Evolutionary conservation across 768 basidiomycete species (phyloP), one percentile per base, ranked within the genome.

Genomic region (Russula earlei): DNA sequence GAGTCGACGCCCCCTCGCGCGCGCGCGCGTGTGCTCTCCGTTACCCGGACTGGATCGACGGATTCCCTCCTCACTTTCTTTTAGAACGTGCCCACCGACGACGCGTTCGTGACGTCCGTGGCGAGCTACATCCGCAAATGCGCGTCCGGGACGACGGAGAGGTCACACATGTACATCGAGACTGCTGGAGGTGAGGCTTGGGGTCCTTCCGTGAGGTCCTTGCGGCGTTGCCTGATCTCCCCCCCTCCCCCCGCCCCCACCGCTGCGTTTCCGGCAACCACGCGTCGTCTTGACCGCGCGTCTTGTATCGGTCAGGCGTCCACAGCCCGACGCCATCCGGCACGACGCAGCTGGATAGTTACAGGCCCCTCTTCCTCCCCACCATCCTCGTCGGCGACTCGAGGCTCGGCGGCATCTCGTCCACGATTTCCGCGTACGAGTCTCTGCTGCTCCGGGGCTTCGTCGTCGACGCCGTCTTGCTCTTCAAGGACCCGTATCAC

Each of bases 381-480:
- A 87, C 87, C 0, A 71, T 98, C 56, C 79, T 99, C 5, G 74
- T 98, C 36, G 94, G 89, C 0, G 91, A 96, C 58, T 81, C 89
- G 0, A 84, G 82, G 44, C 84, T 99, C 5, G 95, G 95, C 22
- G 95, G 95, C 1, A 98, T 98, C 47, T 94, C 91, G 5, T 82
- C 84, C 0, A 97, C 95, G 0, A 85, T 98, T 56, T 83, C 94
- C 1, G 81, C 95, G 0, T 97, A 91, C 70, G 95, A 98, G 68
- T 88, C 94, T 17, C 81, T 97, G 29, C 65, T 84, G 6, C 73
- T 95, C n/a, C 82, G 95, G 5, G 95, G 95, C 22, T 97, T 91
- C 71, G 82, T 83, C 53, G 75, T 98, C 62, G 90, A 94, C 50
- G 80, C 85, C 22, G 77, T 97, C 27, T 66, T 97, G 22, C 75